Evolutionary conservation across 31 red algal genomes (phyloP).

Genomic region (Endocladia muricata): DNA sequence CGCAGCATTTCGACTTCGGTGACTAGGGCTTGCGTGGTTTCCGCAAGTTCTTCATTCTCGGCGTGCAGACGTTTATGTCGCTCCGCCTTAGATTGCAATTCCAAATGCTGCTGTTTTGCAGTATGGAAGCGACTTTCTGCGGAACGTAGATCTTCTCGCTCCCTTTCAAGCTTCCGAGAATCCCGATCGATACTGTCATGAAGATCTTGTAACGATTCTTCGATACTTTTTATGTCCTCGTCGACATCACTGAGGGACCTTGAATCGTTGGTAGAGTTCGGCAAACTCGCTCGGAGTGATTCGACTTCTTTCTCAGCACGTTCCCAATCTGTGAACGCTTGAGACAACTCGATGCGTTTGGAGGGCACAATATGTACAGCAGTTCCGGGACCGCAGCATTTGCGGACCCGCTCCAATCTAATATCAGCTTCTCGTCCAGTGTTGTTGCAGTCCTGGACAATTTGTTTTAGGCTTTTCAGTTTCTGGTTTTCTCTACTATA

Average conservation of each 20-base stretch:
- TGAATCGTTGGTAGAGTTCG: neutral
- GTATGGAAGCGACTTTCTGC: conserved; percentile 44
- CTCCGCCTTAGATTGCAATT: conserved; percentile 34
- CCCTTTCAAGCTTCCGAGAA: conserved; percentile 24
- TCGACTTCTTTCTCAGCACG: conserved; percentile 18
- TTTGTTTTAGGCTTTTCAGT: neutral
- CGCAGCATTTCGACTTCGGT: neutral
- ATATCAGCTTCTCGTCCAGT: conserved; percentile 11
- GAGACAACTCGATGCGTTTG: conserved; percentile 30
- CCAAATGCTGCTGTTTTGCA: conserved; percentile 12
- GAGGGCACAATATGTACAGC: conserved; percentile 8
- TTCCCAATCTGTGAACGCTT: conserved; percentile 33
- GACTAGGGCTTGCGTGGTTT: neutral
- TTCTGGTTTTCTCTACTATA: neutral
- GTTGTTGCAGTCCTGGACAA: neutral
- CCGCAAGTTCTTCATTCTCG: conserved; percentile 26
- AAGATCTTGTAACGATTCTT: conserved; percentile 33
- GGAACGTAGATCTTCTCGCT: conserved; percentile 40
- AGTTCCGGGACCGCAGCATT: conserved; percentile 1
- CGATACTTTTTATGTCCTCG: conserved; percentile 17
- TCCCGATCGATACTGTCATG: conserved; percentile 25
- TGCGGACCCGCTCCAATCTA: neutral
- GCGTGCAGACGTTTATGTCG: conserved; percentile 35
- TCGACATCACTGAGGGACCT: conserved; percentile 43
- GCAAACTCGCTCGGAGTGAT: neutral